Evolutionary conservation across 2,329 filamentous ascomycete species (phyloP), one percentile per base, ranked within the genome.

Genomic region (Fulvia fulva): DNA sequence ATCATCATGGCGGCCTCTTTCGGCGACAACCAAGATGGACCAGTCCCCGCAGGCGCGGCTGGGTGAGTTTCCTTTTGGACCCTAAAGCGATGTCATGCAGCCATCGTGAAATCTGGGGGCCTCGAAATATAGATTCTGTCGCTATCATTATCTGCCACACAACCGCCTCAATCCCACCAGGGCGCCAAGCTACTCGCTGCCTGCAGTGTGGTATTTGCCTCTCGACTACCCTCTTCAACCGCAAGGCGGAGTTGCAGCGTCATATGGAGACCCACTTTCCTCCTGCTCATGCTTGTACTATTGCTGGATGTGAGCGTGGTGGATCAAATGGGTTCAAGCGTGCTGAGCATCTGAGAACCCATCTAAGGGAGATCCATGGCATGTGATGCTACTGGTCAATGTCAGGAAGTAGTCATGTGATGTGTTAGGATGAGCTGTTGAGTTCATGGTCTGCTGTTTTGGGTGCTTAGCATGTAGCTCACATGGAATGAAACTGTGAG

Each of bases 231-330:
- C 58, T 60, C 12, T 68, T 65, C 60, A 49, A 62, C 21, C 63
- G 65, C 41, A 63, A 62, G 25, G 64, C 62, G 12, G 65, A 67
- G 9, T 57, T 68, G 9, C 41, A 65, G 30, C 61, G 63, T 5
- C 66, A 69, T 45, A 64, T 67, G 64, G 44, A 52, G 9, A 65
- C 57, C 26, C 62, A 70, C 26, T 23, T 26, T 2, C 41, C 51
- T 1, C 45, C 30, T 16, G 55, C 51, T 16, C 53, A 53, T 34
- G 49, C 53, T 16, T 66, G 60, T 49, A 59, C 57, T 12, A 28
- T 63, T 9, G 12, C 34, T 21, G 37, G 25, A 14, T 68, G 66
- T 41, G 25, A 47, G 19, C 44, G 53, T 7, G 30, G 16, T 22
- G 52, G 22, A 0, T 14, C 25, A 5, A 58, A 61, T 2, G 45